Percentiles rank a stretch among this genome's conserved stretches.
These are phyloP conservation scores for Tetramitus jugosus DNA, from an alignment of 208 protist species.

Conservation along the genomic window DNA sequence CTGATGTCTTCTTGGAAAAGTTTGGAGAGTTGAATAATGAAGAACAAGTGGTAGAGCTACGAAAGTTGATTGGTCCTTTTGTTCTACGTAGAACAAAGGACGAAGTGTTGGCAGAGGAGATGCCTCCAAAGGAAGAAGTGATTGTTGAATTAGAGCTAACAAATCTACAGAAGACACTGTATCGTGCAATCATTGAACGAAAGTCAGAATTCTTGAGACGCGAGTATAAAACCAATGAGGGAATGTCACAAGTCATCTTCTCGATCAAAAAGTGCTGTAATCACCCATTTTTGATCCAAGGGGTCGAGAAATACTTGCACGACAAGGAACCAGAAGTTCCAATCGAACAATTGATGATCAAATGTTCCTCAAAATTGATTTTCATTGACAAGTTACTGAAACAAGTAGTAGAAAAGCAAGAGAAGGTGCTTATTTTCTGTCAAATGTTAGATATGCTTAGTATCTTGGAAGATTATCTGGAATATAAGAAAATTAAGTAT, in stretches of 20 bases:
- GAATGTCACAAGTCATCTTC: constrained; percentile 32
- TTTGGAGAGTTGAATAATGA: not conserved
- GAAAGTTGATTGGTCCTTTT: not conserved
- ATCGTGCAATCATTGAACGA: constrained; percentile 20
- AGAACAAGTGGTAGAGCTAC: not conserved
- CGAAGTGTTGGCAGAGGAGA: not conserved
- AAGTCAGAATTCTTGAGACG: constrained; percentile 42
- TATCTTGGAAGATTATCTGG: constrained; percentile 59
- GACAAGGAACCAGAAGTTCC: constrained; percentile 7
- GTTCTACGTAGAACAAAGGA: not conserved
- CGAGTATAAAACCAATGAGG: not conserved
- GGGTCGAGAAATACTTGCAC: constrained; percentile 35
- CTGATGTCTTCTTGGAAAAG: constrained; percentile 59
- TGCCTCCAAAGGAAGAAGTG: not conserved
- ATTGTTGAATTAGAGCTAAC: not conserved
- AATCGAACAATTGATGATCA: constrained; percentile 22
- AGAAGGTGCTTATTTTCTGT: constrained; percentile 56
- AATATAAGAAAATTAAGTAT: constrained; percentile 49
- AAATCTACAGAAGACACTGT: not conserved
- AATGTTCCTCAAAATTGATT: constrained; percentile 66
- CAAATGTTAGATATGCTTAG: constrained; percentile 34
- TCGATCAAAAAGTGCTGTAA: constrained; percentile 69
- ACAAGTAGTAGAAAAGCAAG: constrained; percentile 57
- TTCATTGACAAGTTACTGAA: constrained; percentile 80
- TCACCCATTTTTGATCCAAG: constrained; percentile 55